A percentile compares a stretch with the other conserved stretches of the same genome.
phyloP scores from a whole-genome alignment of 2,329 filamentous ascomycete species.

The Fusarium sp. region DNA sequence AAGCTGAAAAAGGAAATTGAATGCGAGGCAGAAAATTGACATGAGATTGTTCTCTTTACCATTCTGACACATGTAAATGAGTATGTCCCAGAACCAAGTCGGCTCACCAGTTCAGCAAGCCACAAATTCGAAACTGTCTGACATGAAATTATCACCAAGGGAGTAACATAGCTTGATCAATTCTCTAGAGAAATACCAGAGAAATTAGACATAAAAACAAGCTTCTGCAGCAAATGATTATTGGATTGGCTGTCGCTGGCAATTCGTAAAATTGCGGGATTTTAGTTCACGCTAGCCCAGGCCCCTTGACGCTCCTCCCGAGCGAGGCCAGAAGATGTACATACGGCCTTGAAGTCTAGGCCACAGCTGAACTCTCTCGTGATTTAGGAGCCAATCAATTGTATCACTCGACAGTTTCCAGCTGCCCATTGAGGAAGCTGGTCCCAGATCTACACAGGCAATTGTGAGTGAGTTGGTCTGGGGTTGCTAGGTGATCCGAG shows the following conservation, averaged over 20 bases:
- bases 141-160: neutral
- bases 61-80: neutral
- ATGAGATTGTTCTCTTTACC: neutral
- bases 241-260: neutral
- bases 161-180: neutral
- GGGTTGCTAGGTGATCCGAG: neutral
- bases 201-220: neutral
- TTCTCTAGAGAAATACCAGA: neutral
- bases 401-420: neutral
- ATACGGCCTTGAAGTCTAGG: neutral
- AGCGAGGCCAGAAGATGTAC: neutral
- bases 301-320: neutral
- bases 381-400: neutral
- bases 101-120: neutral
- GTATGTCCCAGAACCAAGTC: neutral
- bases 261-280: neutral
- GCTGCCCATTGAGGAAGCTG: constrained; percentile 7
- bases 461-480: neutral
- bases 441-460: neutral
- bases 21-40: neutral
- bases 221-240: neutral
- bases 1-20: neutral
- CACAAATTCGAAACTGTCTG: neutral
- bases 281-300: neutral
- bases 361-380: neutral